Base-by-base conservation (phyloP, 768 basidiomycete species). In the Amanita jacksonii region DNA sequence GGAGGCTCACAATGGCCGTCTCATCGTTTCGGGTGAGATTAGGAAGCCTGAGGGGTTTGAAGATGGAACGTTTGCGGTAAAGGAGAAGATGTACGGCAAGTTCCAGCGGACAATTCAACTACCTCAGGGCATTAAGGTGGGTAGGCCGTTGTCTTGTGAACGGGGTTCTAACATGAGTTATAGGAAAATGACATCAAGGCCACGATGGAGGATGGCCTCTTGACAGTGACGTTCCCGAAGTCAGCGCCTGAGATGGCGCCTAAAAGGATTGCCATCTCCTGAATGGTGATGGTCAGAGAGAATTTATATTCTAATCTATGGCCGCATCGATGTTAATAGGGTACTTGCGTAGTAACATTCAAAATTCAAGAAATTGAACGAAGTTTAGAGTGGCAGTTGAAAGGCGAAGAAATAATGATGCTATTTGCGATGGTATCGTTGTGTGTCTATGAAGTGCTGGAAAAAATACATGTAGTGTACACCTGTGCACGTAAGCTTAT, bases 41-140 rank as follows among this genome's bases (percentile, higher is more conserved):
- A 64, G 57, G 34, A 37, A 53, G 32, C 53, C 57, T 5, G 39
- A 56, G 9, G 51, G 69, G 19, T 59, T 58, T 25, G 59, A 71
- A 2, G 63, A 63, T 22, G 51, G 51, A 4, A 64, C 63, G 6
- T 70, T 62, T 24, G 62, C 68, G 3, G 59, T 76, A 28, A 64
- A 65, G 28, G 77, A 80, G 54, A 61, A 76, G 25, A 64, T 63
- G 46, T 70, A 58, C 45, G 75, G 75, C 12, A 60, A 58, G 36
- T 65, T 68, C 53, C 56, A 65, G 12, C 62, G 76, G 45, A 68
- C 66, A 9, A 54, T 80, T 34, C 65, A 68, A 37, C 63, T 79
- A 13, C 76, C 79, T 38, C 64, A 61, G 18, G 69, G 69, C 34
- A 73, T 77, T 34, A 73, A 71, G 63, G 79, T 75, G 47, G 41